Evolutionary conservation across 768 basidiomycete species (phyloP), one percentile per base, ranked within the genome.

Genomic region (Cystobasidium ongulense): DNA sequence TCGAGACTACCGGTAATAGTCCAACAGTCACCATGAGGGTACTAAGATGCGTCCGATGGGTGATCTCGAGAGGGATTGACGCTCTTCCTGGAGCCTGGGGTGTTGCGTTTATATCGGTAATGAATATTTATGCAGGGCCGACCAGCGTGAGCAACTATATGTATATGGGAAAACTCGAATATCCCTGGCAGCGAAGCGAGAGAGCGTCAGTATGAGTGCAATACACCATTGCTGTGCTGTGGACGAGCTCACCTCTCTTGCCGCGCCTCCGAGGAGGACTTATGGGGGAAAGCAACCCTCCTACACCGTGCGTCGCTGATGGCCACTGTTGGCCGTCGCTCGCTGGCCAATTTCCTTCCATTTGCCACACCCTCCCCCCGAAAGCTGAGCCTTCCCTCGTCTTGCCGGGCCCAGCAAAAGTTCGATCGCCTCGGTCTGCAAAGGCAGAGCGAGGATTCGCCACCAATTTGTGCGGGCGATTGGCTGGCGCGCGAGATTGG

Each of bases 21-120:
- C 46, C 23, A 18, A 39, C 8, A 7, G 7, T 39, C 46, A 21
- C 46, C n/a, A 50, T 50, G 39, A 71, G 68, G 68, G 68, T 71
- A 43, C 68, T 71, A 59, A 71, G 68, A 71, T 71, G 68, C 17
- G 59, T 54, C 57, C 33, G 23, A 11, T 31, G 17, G n/a, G 4
- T 61, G 17, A 15, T 71, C 68, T 71, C 68, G 68, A 59, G 31
- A 54, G 27, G 33, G 68, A 71, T 46, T 71, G 68, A 71, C 68
- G 43, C 68, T 71, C 68, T 23, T 41, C 43, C 65, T 39, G 54
- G 18, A 57, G 68, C 54, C 36, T 71, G 68, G 68, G 68, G 46
- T 52, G n/a, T 67, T 50, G 39, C 65, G 13, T 39, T 13, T 67
- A 15, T 67, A 11, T 7, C 21, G 46, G n/a, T n/a, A 38, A 11